A percentile compares a stretch with the other conserved stretches of the same genome.
These are phyloP conservation scores for Solanum etuberosum DNA, from an alignment of 257 asterid genomes.

Conservation along the genomic window DNA sequence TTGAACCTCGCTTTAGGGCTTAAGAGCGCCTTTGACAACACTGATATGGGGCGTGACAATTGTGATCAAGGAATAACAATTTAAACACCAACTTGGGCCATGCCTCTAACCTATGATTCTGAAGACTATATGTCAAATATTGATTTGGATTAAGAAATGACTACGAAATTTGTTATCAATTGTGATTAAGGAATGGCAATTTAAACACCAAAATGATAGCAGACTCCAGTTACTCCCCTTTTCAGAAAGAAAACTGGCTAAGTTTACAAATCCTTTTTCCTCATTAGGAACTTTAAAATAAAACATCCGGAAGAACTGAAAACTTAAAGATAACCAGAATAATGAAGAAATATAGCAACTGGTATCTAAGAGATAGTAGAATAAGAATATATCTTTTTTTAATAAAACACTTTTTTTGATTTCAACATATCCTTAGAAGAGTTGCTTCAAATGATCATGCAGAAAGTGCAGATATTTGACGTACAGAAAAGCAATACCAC, in stretches of 20 bases:
- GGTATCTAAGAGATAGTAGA: background rate
- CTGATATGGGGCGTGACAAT: background rate
- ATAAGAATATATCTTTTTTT: background rate
- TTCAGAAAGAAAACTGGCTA: background rate
- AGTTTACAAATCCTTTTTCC: background rate
- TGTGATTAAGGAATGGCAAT: background rate
- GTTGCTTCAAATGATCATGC: background rate
- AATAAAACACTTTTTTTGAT: background rate
- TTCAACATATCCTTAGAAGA: background rate
- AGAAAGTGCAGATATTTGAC: background rate
- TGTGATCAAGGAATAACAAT: background rate
- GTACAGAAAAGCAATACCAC: background rate
- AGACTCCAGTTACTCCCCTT: background rate
- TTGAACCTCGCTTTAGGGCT: background rate
- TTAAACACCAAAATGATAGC: background rate
- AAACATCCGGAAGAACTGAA: background rate
- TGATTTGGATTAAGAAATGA: background rate
- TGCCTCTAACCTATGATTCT: background rate
- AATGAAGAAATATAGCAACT: background rate
- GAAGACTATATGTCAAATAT: background rate
- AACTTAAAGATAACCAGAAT: background rate
- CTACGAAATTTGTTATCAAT: background rate
- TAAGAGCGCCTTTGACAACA: background rate
- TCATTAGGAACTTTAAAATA: background rate
- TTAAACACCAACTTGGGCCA: background rate